Conservation (phyloP, 2,329 filamentous ascomycete species). For the Phaeosphaeria sp. region DNA sequence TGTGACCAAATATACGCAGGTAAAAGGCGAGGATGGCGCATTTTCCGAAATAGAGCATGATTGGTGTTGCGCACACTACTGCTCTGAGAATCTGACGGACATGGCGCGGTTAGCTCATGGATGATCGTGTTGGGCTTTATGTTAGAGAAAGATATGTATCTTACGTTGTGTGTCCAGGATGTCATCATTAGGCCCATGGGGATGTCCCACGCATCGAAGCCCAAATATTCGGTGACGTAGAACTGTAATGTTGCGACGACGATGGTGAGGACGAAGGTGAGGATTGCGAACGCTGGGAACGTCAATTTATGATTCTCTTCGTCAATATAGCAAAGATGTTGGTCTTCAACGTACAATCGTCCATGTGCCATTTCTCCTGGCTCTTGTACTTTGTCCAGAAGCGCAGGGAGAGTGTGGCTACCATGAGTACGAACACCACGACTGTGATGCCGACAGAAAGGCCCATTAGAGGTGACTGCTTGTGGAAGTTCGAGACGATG, state of each 20-base stretch:
- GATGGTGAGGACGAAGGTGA: neutral
- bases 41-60: slow-evolving; percentile 2
- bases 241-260: neutral
- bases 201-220: neutral
- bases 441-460: neutral
- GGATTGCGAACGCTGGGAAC: neutral
- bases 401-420: neutral
- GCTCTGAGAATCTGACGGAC: neutral
- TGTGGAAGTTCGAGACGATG: neutral
- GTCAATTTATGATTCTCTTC: too few species aligned
- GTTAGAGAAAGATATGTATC: too few species aligned
- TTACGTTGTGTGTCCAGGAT: too few species aligned
- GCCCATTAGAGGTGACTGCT: neutral
- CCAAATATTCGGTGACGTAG: neutral
- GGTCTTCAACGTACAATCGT: too few species aligned
- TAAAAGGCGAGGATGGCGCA: slow-evolving; percentile 2
- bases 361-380: neutral
- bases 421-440: neutral
- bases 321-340: too few species aligned
- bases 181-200: neutral
- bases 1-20: slow-evolving; percentile 7
- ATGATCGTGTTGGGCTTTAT: too few species aligned
- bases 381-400: neutral
- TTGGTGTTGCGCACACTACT: too few species aligned
- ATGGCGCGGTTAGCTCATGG: too few species aligned